These are phyloP conservation scores for Candida pseudocylindracea DNA, from an alignment of 1,139 yeast genomes.

Conservation along the genomic window DNA sequence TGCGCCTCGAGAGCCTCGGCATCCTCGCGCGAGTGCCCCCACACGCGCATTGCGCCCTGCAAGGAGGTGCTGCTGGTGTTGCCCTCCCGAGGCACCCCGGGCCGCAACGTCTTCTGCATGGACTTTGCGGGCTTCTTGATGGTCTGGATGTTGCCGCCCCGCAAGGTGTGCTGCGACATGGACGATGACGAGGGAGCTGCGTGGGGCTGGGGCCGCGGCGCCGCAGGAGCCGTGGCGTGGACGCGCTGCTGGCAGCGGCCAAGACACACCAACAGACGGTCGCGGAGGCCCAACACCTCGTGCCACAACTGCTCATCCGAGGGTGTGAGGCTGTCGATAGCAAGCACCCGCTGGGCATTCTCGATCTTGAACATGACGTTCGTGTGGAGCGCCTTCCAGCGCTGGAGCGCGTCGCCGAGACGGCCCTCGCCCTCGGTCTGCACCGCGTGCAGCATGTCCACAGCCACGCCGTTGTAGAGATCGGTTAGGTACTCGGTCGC, in stretches of 20 bases:
- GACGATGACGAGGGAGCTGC: background rate
- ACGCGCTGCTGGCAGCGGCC: constrained; percentile 19
- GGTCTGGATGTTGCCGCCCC: background rate
- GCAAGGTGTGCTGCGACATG: background rate
- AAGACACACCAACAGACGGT: constrained; percentile 25
- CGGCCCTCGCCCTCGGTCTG: constrained; percentile 32
- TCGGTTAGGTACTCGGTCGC: constrained; percentile 27
- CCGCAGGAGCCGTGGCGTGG: constrained; percentile 10
- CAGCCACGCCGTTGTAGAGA: constrained; percentile 38
- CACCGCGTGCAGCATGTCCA: constrained; percentile 29
- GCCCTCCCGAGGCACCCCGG: background rate
- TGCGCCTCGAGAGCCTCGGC: constrained; percentile 1
- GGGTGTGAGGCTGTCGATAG: constrained; percentile 8
- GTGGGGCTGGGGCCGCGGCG: background rate
- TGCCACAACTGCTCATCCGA: constrained; percentile 21
- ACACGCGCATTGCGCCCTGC: background rate
- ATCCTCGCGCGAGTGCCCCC: background rate
- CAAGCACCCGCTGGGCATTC: constrained; percentile 20
- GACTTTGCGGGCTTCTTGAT: background rate
- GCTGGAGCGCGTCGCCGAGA: constrained; percentile 33
- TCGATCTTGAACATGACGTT: constrained; percentile 33
- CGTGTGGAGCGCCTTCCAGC: constrained; percentile 53
- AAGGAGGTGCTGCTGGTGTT: too few species aligned
- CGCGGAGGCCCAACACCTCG: constrained; percentile 25
- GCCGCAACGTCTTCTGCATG: background rate